These are phyloP conservation scores for Barnettozyma californica DNA, from an alignment of 805 yeast species.

Conservation along the genomic window DNA sequence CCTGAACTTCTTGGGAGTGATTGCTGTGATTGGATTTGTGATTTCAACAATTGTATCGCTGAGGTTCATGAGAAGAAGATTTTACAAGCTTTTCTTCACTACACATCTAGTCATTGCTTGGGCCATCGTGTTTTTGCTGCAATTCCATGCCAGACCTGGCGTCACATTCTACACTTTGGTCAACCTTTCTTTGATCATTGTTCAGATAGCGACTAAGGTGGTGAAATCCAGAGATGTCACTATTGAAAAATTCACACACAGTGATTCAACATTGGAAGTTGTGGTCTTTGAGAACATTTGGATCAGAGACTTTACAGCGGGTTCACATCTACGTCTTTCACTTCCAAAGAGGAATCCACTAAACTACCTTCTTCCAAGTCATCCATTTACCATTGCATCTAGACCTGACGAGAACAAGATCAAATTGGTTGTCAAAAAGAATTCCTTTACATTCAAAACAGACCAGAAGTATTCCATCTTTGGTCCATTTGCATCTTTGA, in stretches of 20 bases:
- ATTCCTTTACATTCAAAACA: slow-evolving; percentile 30
- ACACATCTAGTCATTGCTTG: slow-evolving; percentile 50
- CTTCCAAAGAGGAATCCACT: slow-evolving; percentile 31
- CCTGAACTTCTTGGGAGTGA: slow-evolving; percentile 49
- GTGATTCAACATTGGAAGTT: slow-evolving; percentile 20
- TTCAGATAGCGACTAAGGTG: slow-evolving; percentile 34
- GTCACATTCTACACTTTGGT: slow-evolving; percentile 35
- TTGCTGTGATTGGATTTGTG: slow-evolving; percentile 32
- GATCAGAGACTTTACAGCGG: slow-evolving; percentile 35
- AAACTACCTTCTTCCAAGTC: slow-evolving; percentile 52
- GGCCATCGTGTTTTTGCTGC: slow-evolving; percentile 38
- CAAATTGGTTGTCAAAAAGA: slow-evolving; percentile 40
- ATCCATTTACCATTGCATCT: slow-evolving; percentile 62
- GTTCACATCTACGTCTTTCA: slow-evolving; percentile 53
- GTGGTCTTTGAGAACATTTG: slow-evolving; percentile 26
- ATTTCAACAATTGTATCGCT: slow-evolving; percentile 42
- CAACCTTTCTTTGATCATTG: slow-evolving; percentile 27
- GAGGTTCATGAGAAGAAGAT: slow-evolving; percentile 40
- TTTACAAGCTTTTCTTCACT: slow-evolving; percentile 50
- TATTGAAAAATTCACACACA: slow-evolving; percentile 15
- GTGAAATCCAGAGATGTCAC: slow-evolving; percentile 15
- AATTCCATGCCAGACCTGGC: slow-evolving; percentile 69
- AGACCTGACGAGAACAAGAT: slow-evolving; percentile 34
- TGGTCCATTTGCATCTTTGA: slow-evolving; percentile 41
- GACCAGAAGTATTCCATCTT: slow-evolving; percentile 33